phyloP scores from a whole-genome alignment of 2,329 filamentous ascomycete genomes.

The Hypoxylon sp. region DNA sequence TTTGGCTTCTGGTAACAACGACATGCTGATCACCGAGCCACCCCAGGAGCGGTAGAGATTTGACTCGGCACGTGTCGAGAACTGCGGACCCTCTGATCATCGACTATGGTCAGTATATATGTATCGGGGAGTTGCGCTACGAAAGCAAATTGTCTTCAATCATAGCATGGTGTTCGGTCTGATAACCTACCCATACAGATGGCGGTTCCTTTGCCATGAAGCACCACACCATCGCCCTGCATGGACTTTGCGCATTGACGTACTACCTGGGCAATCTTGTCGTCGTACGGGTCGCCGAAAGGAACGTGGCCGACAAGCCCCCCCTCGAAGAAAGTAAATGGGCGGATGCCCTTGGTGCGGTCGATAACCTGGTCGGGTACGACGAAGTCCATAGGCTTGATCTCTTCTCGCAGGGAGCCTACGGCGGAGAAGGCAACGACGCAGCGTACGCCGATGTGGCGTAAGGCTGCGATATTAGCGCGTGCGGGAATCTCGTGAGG shows the following conservation, averaged over 20 bases:
- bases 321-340: conserved; percentile 95
- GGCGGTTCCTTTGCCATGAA: conserved; percentile 88
- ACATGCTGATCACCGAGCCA: conserved; percentile 98
- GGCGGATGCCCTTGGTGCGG: conserved; percentile 93
- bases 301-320: conserved; percentile 95
- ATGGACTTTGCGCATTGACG: conserved; percentile 80
- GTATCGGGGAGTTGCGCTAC: not conserved
- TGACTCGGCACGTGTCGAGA: conserved; percentile 95
- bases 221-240: conserved; percentile 84
- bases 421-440: conserved; percentile 97
- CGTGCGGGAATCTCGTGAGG: conserved; percentile 95
- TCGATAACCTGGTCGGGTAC: conserved; percentile 97
- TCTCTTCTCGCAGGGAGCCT: conserved; percentile 90
- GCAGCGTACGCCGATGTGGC: conserved; percentile 88
- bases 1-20: conserved; percentile 93
- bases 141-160: not conserved
- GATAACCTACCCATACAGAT: conserved; percentile 86
- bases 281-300: conserved; percentile 96
- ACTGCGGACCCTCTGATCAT: conserved; percentile 89
- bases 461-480: conserved; percentile 98
- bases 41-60: conserved; percentile 96
- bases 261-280: conserved; percentile 80
- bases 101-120: conserved; percentile 21
- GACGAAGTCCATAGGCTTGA: conserved; percentile 96
- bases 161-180: conserved; percentile 21